A percentile compares a stretch with the other conserved stretches of the same genome.
Conservation (phyloP, 1,284 basidiomycete genomes). For the Microbotryum lychnidis-dioicae region DNA sequence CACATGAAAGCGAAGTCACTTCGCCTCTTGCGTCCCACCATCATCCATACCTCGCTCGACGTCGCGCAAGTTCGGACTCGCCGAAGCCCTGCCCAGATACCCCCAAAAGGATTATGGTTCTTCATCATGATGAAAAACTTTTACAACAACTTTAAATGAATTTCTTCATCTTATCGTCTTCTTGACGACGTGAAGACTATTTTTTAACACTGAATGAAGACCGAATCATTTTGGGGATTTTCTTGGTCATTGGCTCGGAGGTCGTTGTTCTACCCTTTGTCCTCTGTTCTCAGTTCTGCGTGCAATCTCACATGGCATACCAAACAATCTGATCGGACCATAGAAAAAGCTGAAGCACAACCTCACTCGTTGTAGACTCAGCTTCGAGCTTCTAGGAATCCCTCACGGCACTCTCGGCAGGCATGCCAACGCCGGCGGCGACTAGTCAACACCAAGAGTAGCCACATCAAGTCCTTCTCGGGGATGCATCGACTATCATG, state of each 20-base stretch:
- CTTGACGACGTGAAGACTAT: slow-evolving; percentile 1
- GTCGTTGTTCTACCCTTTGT: not conserved
- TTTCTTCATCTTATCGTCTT: slow-evolving; percentile 23
- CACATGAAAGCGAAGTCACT: slow-evolving; percentile 9
- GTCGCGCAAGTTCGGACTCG: not conserved
- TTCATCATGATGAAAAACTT: slow-evolving; percentile 11
- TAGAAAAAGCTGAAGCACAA: too few species aligned
- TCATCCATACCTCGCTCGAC: not conserved
- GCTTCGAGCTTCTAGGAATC: too few species aligned
- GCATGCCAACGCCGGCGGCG: too few species aligned
- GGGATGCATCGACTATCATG: too few species aligned
- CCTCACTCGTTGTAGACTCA: too few species aligned
- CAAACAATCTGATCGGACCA: too few species aligned
- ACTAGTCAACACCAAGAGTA: too few species aligned
- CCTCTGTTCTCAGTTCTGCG: not conserved
- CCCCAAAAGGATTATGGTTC: not conserved
- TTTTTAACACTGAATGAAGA: slow-evolving; percentile 28
- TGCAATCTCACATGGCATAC: not conserved
- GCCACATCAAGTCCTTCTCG: too few species aligned
- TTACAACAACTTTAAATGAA: slow-evolving; percentile 22
- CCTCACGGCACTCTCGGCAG: too few species aligned
- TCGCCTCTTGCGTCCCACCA: not conserved
- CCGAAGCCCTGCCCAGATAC: not conserved
- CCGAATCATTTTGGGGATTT: not conserved
- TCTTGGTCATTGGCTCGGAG: not conserved